Evolutionary conservation across 495 filamentous ascomycete species (phyloP).

Genomic region (Neurospora sp.): DNA sequence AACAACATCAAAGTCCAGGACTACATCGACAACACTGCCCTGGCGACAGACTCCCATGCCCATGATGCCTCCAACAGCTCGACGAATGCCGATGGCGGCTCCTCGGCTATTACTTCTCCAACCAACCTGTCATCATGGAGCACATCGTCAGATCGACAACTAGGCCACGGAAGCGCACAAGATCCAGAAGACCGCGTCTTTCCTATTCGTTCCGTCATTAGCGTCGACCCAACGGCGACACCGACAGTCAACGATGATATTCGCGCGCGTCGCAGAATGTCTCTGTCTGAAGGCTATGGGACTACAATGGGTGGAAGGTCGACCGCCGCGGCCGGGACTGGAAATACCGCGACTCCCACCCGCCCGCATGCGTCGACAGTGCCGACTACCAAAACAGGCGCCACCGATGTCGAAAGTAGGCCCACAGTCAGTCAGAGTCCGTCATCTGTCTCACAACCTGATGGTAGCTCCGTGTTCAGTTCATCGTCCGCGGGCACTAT

Average conservation of each 20-base stretch:
- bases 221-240: slow-evolving; percentile 45
- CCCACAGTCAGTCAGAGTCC: not conserved
- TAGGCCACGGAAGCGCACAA: slow-evolving; percentile 14
- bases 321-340: not conserved
- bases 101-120: slow-evolving; percentile 5
- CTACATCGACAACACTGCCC: not conserved
- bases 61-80: not conserved
- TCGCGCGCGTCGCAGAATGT: slow-evolving; percentile 10
- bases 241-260: slow-evolving; percentile 15
- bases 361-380: not conserved
- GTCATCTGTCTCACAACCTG: not conserved
- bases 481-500: not conserved
- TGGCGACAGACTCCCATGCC: not conserved
- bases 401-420: not conserved
- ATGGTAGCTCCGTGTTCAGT: not conserved
- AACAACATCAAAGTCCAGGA: not conserved
- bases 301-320: not conserved
- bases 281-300: slow-evolving; percentile 9
- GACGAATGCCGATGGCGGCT: not conserved
- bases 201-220: slow-evolving; percentile 73
- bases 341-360: not conserved
- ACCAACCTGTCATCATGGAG: slow-evolving; percentile 18
- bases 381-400: not conserved
- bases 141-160: slow-evolving; percentile 14
- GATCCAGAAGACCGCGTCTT: slow-evolving; percentile 59